A percentile compares a stretch with the other conserved stretches of the same genome.
phyloP scores from a whole-genome alignment of 129 eudicot genomes.

The Escallonia rubra region DNA sequence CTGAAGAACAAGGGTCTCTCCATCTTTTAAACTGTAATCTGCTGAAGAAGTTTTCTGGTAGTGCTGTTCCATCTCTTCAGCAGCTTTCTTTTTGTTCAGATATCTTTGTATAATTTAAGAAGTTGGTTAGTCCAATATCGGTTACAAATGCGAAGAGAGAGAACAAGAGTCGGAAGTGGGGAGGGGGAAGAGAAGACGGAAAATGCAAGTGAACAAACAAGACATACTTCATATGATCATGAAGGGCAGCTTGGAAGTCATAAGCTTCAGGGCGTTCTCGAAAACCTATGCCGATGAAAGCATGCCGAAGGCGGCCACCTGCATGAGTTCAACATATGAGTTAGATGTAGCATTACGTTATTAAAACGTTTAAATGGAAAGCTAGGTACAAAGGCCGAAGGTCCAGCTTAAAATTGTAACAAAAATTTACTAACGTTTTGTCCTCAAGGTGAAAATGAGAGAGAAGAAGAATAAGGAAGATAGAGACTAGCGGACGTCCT shows the following conservation, averaged over 20 bases:
- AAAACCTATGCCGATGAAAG: constrained; percentile 94
- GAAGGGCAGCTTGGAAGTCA: constrained; percentile 99
- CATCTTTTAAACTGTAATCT: constrained; percentile 96
- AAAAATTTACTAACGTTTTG: no score
- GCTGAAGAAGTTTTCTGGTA: constrained; percentile 68
- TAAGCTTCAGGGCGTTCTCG: constrained; percentile 96
- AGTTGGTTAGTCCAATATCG: constrained; percentile 4
- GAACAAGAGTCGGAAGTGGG: no score
- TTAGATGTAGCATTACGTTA: no score
- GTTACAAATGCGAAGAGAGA: background rate
- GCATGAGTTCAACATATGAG: constrained; percentile 14
- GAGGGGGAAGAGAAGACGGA: background rate
- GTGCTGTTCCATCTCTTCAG: constrained; percentile 99
- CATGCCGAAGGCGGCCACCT: constrained; percentile 97
- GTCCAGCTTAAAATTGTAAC: no score
- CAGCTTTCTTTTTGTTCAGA: constrained; percentile 92
- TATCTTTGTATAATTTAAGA: constrained; percentile 41
- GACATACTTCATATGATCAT: constrained; percentile 94
- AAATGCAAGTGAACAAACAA: constrained; percentile 6
- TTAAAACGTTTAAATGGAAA: no score
- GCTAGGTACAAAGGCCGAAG: no score
- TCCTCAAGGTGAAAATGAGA: no score
- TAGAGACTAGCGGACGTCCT: no score
- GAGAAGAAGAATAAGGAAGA: no score
- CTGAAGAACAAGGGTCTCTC: constrained; percentile 88